Conservation (phyloP, 2,329 filamentous ascomycete genomes). For the Truncatella angustata region DNA sequence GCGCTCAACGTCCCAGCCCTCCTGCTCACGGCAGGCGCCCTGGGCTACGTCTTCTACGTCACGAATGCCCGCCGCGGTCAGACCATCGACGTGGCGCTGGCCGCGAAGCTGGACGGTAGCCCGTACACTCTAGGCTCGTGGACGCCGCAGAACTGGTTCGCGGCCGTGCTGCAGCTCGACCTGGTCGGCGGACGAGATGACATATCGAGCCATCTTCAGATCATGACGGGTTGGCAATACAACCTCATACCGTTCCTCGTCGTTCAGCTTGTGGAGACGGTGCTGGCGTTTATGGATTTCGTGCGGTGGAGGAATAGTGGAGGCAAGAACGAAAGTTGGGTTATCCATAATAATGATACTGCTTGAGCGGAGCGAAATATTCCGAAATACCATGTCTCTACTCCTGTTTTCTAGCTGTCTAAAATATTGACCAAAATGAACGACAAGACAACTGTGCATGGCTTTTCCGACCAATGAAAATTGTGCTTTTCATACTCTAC, state of each 20-base stretch:
- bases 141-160: slow-evolving; percentile 40
- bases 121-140: slow-evolving; percentile 31
- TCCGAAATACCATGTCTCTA: too few relatives aligned
- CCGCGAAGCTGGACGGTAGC: slow-evolving; percentile 15
- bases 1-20: slow-evolving; percentile 30
- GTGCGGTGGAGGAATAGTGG: not conserved
- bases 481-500: too few relatives aligned
- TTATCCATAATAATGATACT: too few relatives aligned
- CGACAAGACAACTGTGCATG: too few relatives aligned
- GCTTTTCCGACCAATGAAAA: too few relatives aligned
- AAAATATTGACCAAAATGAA: too few relatives aligned
- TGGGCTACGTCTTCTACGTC: slow-evolving; percentile 35
- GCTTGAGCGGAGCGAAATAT: too few relatives aligned
- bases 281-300: slow-evolving; percentile 16
- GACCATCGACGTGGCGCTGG: slow-evolving; percentile 27
- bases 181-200: slow-evolving; percentile 21
- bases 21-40: slow-evolving; percentile 33
- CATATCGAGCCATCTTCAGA: slow-evolving; percentile 22
- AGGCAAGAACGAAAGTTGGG: not conserved
- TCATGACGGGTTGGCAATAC: slow-evolving; percentile 36
- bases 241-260: slow-evolving; percentile 33
- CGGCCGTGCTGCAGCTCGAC: slow-evolving; percentile 29
- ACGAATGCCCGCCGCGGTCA: slow-evolving; percentile 28
- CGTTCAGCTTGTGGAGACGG: slow-evolving; percentile 21
- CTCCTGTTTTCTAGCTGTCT: too few relatives aligned